Conservation (phyloP, 2,329 filamentous ascomycete genomes). For the Nothopassalora personata region DNA sequence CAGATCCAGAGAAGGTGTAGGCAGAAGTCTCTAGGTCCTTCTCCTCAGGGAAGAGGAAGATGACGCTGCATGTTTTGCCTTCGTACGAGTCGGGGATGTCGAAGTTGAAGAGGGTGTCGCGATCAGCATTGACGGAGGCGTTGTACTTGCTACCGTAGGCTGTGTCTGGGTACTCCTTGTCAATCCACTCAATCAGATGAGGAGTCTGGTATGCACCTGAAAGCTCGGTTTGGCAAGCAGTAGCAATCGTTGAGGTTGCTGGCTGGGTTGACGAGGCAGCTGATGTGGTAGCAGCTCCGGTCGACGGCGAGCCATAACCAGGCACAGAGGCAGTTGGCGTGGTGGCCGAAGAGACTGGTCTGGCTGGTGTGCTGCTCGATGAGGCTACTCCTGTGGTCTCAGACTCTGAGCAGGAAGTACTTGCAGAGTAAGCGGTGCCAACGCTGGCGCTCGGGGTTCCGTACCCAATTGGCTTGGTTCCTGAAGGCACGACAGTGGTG, state of each 20-base stretch:
- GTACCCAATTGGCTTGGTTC: neutral
- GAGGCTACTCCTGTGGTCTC: conserved; percentile 2
- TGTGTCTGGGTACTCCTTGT: conserved; percentile 49
- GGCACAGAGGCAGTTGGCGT: neutral
- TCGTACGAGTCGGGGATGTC: conserved; percentile 52
- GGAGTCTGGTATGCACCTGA: conserved; percentile 44
- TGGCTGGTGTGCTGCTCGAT: neutral
- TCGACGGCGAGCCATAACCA: neutral
- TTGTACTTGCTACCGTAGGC: conserved; percentile 52
- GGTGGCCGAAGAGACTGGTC: neutral
- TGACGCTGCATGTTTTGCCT: conserved; percentile 57
- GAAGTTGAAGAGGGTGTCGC: conserved; percentile 64
- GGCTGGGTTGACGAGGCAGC: conserved; percentile 1
- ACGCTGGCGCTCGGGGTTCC: neutral
- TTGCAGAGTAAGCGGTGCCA: neutral
- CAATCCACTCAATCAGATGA: conserved; percentile 60
- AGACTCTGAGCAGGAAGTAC: neutral
- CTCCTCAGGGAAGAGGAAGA: conserved; percentile 60
- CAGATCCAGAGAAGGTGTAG: conserved; percentile 43
- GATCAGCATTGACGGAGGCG: conserved; percentile 51
- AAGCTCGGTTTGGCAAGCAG: conserved; percentile 28
- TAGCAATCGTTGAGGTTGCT: conserved; percentile 12
- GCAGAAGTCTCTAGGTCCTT: conserved; percentile 56
- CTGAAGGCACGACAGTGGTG: conserved; percentile 1
- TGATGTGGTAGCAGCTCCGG: neutral